Percentiles rank a stretch among this genome's conserved stretches.
These are phyloP conservation scores for Purpureocillium takamizusanense DNA, from an alignment of 2,329 filamentous ascomycete species.

Conservation along the genomic window DNA sequence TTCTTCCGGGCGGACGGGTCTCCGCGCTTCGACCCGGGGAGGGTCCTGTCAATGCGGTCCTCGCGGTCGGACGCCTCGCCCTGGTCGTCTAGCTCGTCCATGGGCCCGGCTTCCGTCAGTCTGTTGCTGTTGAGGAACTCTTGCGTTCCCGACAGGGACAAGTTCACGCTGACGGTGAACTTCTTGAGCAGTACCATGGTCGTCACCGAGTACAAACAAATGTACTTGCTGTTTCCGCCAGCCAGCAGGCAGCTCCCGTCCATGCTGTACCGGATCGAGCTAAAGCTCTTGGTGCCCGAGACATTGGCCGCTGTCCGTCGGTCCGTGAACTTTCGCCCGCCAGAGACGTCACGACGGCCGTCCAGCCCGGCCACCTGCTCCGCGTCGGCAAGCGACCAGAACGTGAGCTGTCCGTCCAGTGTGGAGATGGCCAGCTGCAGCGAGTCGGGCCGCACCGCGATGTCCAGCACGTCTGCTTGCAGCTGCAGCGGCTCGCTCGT, in stretches of 20 bases:
- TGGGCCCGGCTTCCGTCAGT: slow-evolving; percentile 82
- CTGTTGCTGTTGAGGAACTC: slow-evolving; percentile 92
- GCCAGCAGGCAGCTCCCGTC: slow-evolving; percentile 88
- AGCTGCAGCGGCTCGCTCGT: slow-evolving; percentile 90
- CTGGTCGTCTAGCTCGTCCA: slow-evolving; percentile 75
- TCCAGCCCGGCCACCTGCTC: slow-evolving; percentile 81
- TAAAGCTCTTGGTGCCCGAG: slow-evolving; percentile 83
- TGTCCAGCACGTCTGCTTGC: slow-evolving; percentile 79
- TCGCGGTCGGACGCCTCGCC: slow-evolving; percentile 86
- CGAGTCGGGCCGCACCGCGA: slow-evolving; percentile 84
- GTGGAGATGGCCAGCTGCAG: slow-evolving; percentile 86
- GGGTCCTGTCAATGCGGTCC: slow-evolving; percentile 65
- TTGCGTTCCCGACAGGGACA: slow-evolving; percentile 92
- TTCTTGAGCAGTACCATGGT: slow-evolving; percentile 90
- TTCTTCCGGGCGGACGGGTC: slow-evolving; percentile 73
- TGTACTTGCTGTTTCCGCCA: slow-evolving; percentile 95
- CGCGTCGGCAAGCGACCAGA: slow-evolving; percentile 87
- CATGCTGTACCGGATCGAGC: slow-evolving; percentile 79
- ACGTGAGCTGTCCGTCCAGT: slow-evolving; percentile 85
- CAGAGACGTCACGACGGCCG: slow-evolving; percentile 84
- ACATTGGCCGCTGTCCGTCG: slow-evolving; percentile 86
- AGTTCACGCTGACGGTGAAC: slow-evolving; percentile 89
- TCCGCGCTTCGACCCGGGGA: slow-evolving; percentile 82
- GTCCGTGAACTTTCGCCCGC: slow-evolving; percentile 80
- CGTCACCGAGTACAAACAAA: slow-evolving; percentile 90